Percentiles rank a stretch among this genome's conserved stretches.
Conservation (phyloP, 176 grass and related monocot species). For the Microstegium vimineum region DNA sequence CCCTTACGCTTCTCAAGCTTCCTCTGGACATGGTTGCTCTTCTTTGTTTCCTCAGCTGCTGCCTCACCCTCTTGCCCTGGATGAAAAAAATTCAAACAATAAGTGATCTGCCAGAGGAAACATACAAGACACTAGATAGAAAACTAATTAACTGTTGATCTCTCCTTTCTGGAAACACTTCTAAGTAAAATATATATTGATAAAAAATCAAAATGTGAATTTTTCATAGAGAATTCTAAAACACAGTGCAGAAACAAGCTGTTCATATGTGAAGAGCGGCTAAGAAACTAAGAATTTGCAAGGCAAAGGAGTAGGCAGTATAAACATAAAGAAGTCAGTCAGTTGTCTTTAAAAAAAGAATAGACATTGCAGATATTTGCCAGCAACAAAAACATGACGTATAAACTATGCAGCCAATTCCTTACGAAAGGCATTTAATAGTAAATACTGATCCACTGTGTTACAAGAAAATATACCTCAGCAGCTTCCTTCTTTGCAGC, state of each 20-base stretch:
- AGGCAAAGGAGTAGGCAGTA: background rate
- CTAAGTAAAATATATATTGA: background rate
- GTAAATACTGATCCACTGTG: no score
- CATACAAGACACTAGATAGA: background rate
- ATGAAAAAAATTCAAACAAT: background rate
- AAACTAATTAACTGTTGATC: background rate
- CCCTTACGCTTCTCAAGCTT: background rate
- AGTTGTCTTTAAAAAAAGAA: background rate
- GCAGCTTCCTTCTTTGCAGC: constrained; percentile 39
- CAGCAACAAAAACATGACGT: background rate
- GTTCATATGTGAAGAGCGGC: background rate
- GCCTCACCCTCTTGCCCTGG: constrained; percentile 41
- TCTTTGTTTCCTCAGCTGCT: constrained; percentile 61
- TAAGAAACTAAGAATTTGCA: background rate
- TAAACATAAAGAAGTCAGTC: background rate
- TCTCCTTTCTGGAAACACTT: background rate
- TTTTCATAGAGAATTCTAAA: background rate
- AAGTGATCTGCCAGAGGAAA: background rate
- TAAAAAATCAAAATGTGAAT: background rate
- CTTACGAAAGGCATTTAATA: no score
- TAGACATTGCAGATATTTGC: background rate
- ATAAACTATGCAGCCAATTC: background rate
- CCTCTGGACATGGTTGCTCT: constrained; percentile 44
- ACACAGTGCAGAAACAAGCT: background rate
- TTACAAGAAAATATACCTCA: constrained; percentile 22